Percentiles rank a stretch among this genome's conserved stretches.
phyloP scores from a whole-genome alignment of 169 alveolate species.

The Eimeria sp. region DNA sequence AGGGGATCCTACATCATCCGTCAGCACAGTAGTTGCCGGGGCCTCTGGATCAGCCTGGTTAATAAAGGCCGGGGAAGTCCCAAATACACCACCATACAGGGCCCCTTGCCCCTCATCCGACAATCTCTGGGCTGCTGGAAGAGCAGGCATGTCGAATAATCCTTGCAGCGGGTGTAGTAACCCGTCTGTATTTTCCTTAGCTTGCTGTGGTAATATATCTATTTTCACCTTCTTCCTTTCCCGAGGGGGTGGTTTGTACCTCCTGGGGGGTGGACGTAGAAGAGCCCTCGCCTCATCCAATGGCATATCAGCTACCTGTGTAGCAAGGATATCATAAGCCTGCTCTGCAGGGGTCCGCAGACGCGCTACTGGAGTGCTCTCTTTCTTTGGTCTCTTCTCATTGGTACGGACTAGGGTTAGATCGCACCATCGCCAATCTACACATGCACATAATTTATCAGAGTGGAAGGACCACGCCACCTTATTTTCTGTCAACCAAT shows the following conservation, averaged over 20 bases:
- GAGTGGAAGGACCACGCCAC: slow-evolving; percentile 17
- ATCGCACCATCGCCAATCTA: slow-evolving; percentile 11
- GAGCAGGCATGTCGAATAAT: no score
- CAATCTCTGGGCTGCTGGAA: no score
- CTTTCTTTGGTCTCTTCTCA: neutral
- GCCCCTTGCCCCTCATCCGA: no score
- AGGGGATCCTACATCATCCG: neutral
- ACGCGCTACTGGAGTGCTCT: neutral
- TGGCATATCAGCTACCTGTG: neutral
- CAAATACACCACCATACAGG: no score
- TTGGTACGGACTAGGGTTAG: neutral
- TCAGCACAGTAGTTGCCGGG: no score
- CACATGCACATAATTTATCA: neutral
- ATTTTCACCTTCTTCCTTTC: no score
- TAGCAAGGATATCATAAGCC: neutral
- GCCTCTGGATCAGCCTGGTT: no score
- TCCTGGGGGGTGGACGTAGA: neutral
- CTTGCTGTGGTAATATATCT: no score
- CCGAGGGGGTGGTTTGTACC: no score
- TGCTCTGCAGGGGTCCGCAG: neutral
- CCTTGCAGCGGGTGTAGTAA: no score
- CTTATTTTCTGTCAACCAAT: neutral
- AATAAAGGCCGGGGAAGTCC: no score
- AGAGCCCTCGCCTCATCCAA: neutral
- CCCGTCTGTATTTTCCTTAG: no score